Conservation (phyloP, 2,329 filamentous ascomycete genomes). For the Aspergillus hortae region DNA sequence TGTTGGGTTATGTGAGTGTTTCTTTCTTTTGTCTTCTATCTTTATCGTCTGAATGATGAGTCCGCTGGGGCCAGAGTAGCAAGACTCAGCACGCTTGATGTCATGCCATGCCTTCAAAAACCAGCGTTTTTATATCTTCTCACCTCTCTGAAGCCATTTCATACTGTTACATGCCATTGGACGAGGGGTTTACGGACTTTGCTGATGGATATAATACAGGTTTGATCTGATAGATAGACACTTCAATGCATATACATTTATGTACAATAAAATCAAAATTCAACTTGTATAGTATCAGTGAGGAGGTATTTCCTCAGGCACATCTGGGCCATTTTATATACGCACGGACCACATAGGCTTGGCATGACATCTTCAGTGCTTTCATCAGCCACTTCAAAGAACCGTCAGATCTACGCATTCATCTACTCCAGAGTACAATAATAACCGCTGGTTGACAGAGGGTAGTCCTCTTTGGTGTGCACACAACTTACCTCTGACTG, state of each 20-base stretch:
- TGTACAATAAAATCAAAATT: neutral
- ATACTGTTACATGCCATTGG: neutral
- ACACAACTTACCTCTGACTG: neutral
- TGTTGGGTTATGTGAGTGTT: constrained; percentile 20
- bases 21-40: neutral
- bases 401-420: too few species aligned
- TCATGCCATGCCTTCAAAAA: constrained; percentile 55
- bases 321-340: neutral
- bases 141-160: constrained; percentile 52
- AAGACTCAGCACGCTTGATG: constrained; percentile 30
- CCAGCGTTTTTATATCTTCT: constrained; percentile 65
- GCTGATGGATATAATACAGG: neutral
- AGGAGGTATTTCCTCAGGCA: neutral
- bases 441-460: too few species aligned
- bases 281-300: neutral
- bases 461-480: too few species aligned
- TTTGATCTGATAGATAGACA: neutral
- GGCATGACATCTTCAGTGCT: constrained; percentile 26
- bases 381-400: neutral
- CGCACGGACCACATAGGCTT: constrained; percentile 31
- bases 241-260: neutral
- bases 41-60: constrained; percentile 41
- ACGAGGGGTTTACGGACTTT: neutral
- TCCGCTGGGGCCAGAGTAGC: constrained; percentile 53
- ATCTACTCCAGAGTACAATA: too few species aligned